Conservation (phyloP, 495 filamentous ascomycete genomes). For the Arthonia radiata region DNA sequence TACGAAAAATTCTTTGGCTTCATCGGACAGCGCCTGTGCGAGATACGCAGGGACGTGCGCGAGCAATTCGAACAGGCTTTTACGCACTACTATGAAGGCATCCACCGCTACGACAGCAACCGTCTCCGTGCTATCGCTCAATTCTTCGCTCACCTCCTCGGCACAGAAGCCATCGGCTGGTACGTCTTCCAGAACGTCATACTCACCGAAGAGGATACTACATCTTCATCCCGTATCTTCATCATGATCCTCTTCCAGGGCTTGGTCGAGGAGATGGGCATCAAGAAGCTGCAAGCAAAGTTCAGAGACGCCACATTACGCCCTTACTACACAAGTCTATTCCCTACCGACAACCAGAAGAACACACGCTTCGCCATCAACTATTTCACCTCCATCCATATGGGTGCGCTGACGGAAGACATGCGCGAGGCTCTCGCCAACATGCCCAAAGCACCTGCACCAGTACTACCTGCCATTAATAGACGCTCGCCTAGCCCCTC, state of each 20-base stretch:
- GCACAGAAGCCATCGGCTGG: slow-evolving; percentile 76
- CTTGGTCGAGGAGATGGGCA: slow-evolving; percentile 61
- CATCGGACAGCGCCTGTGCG: too few relatives aligned
- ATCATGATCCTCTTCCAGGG: slow-evolving; percentile 96
- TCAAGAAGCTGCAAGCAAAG: slow-evolving; percentile 48
- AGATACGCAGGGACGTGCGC: slow-evolving; percentile 79
- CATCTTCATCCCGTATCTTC: slow-evolving; percentile 83
- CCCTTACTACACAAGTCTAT: slow-evolving; percentile 61
- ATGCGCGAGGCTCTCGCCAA: slow-evolving; percentile 83
- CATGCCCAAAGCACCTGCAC: slow-evolving; percentile 48
- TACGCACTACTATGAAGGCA: slow-evolving; percentile 84
- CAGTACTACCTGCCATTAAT: slow-evolving; percentile 40
- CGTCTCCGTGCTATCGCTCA: slow-evolving; percentile 77
- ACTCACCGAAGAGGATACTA: slow-evolving; percentile 91
- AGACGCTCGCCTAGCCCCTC: too few relatives aligned
- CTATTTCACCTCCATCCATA: slow-evolving; percentile 92
- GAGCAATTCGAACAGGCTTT: slow-evolving; percentile 79
- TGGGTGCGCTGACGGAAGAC: slow-evolving; percentile 81
- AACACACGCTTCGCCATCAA: slow-evolving; percentile 96
- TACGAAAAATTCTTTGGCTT: too few relatives aligned
- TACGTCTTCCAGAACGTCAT: slow-evolving; percentile 64
- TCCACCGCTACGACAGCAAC: slow-evolving; percentile 90
- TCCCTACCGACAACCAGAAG: slow-evolving; percentile 67
- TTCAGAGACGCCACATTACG: slow-evolving; percentile 55
- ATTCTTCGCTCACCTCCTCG: slow-evolving; percentile 81